Evolutionary conservation across 192 early-diverging fungal genomes (phyloP).

Genomic region (Backusella westeae): DNA sequence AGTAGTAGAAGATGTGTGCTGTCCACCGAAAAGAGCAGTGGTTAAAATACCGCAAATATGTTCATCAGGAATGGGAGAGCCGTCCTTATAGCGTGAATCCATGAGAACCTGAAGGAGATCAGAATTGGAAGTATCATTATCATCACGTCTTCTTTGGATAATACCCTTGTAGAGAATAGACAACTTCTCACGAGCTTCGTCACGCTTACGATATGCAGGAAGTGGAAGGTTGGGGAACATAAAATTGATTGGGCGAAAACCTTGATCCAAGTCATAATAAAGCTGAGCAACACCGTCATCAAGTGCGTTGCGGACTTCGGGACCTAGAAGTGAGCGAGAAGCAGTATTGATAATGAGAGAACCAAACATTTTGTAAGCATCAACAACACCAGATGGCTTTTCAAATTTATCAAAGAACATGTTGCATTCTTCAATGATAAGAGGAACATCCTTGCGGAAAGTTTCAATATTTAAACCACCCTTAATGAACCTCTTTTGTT

Average conservation of each 20-base stretch:
- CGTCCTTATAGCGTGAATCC: slow-evolving; percentile 86
- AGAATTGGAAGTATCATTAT: slow-evolving; percentile 19
- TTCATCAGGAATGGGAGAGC: slow-evolving; percentile 76
- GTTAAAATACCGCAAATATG: slow-evolving; percentile 94
- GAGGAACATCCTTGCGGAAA: slow-evolving; percentile 84
- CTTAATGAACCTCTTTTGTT: slow-evolving; percentile 99
- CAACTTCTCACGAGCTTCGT: slow-evolving; percentile 80
- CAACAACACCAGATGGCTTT: slow-evolving; percentile 54
- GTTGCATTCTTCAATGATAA: slow-evolving; percentile 77
- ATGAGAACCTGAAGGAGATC: slow-evolving; percentile 85
- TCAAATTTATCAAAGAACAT: slow-evolving; percentile 74
- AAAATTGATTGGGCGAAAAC: slow-evolving; percentile 93
- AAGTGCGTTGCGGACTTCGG: slow-evolving; percentile 84
- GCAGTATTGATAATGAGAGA: slow-evolving; percentile 96
- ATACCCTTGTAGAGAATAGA: slow-evolving; percentile 74
- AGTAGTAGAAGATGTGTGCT: slow-evolving; percentile 94
- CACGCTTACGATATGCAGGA: slow-evolving; percentile 81
- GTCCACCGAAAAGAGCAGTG: slow-evolving; percentile 93
- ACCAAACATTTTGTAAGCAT: slow-evolving; percentile 79
- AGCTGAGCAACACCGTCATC: slow-evolving; percentile 70
- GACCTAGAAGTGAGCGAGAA: slow-evolving; percentile 88
- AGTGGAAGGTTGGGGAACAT: slow-evolving; percentile 91
- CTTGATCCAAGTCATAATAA: slow-evolving; percentile 92
- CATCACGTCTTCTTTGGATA: slow-evolving; percentile 72
- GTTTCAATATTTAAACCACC: slow-evolving; percentile 82